Evolutionary conservation across 257 asterid genomes (phyloP), one percentile per base, ranked within the genome.

Genomic region (Gynochthodes officinalis): DNA sequence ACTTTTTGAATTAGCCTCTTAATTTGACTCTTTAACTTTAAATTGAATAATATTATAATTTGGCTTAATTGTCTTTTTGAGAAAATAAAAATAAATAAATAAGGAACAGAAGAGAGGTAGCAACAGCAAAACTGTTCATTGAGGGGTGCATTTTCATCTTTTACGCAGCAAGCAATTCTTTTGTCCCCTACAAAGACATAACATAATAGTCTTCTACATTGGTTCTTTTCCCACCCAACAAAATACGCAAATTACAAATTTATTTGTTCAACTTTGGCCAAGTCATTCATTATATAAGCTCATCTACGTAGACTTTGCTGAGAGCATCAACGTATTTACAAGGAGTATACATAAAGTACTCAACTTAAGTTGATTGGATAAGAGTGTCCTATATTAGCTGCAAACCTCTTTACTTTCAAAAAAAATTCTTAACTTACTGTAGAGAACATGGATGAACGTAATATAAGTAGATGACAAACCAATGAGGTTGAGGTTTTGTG

Each of bases 401-500:
- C 37, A 60, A 52, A 48, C 13, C 54, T 62, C 28, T 58, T 37
- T 25, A 1, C 15, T 54, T 74, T 46, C 11, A 46, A 46, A 4
- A 6, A 2, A 4, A 46, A 46, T 46, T 46, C 5, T 46, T 46
- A 4, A 46, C 5, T 46, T 46, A 46, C 50, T 46, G 50, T 46
- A 46, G 50, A 68, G 54, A 73, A 73, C 72, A 68, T 67, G 75
- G 68, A 30, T 40, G 68, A 46, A 54, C 46, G 46, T 57, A 39
- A 69, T 50, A 4, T 1, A 46, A 6, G 11, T 11, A 46, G 2
- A 46, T 4, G 78, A 76, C 84, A 73, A 59, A 43, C 84, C 84
- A 81, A 81, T 80, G 44, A 64, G 73, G 13, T 50, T 35, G 33
- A 25, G 43, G 62, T 33, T 64, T 69, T 73, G 84, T 81, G 84